Conservation (phyloP, 2,329 filamentous ascomycete species). For the Fusarium pseudonygamai region DNA sequence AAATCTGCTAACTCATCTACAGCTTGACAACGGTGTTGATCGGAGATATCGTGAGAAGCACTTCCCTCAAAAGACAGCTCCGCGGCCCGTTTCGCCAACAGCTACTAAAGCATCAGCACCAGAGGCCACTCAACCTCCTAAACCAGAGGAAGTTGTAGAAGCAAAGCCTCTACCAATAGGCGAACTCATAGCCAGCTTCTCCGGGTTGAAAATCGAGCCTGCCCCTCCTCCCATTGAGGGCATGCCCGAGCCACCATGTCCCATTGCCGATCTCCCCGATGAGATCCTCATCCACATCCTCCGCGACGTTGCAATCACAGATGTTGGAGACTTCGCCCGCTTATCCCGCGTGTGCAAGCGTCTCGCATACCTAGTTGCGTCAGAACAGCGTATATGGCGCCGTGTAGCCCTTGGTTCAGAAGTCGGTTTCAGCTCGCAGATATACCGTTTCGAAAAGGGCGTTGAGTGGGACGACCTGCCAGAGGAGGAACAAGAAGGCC, state of each 20-base stretch:
- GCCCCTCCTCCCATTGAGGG: slow-evolving; percentile 76
- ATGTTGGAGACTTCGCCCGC: slow-evolving; percentile 80
- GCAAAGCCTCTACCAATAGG: slow-evolving; percentile 63
- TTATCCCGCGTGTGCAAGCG: slow-evolving; percentile 85
- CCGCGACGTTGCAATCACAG: slow-evolving; percentile 73
- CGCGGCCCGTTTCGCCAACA: slow-evolving; percentile 32
- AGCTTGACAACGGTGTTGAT: slow-evolving; percentile 82
- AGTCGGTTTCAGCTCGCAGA: slow-evolving; percentile 85
- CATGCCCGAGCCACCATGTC: slow-evolving; percentile 78
- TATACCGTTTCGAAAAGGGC: slow-evolving; percentile 77
- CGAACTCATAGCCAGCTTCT: slow-evolving; percentile 81
- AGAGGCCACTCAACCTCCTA: neutral
- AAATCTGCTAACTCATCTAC: neutral
- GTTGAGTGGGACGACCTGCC: slow-evolving; percentile 63
- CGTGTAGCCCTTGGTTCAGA: slow-evolving; percentile 74
- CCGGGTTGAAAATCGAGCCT: slow-evolving; percentile 72
- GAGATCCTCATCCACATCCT: slow-evolving; percentile 88
- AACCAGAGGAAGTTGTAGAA: slow-evolving; percentile 58
- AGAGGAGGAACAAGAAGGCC: slow-evolving; percentile 45
- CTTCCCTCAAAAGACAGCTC: slow-evolving; percentile 67
- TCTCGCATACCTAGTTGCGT: slow-evolving; percentile 83
- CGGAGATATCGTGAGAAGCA: slow-evolving; percentile 90
- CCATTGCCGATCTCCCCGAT: slow-evolving; percentile 78
- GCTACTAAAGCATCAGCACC: slow-evolving; percentile 14
- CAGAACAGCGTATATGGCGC: slow-evolving; percentile 89